These are phyloP conservation scores for Gliomastix tumulicola DNA, from an alignment of 2,329 filamentous ascomycete genomes.

Conservation along the genomic window DNA sequence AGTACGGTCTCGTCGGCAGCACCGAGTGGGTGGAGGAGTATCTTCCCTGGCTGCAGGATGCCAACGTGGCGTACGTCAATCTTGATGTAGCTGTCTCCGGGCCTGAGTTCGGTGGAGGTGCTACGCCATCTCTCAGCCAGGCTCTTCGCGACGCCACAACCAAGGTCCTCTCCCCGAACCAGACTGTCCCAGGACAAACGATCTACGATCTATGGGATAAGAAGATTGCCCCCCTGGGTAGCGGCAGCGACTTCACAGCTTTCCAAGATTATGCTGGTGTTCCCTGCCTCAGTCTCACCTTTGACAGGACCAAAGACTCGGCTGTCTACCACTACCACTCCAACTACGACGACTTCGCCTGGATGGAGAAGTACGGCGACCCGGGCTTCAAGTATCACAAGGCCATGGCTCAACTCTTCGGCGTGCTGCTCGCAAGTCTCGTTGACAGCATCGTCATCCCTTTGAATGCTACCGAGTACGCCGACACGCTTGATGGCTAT, in stretches of 20 bases:
- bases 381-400: conserved; percentile 58
- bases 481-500: conserved; percentile 44
- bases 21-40: conserved; percentile 94
- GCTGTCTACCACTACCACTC: conserved; percentile 78
- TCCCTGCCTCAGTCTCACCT: conserved; percentile 58
- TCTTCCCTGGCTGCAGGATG: conserved; percentile 67
- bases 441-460: conserved; percentile 55
- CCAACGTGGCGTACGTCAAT: conserved; percentile 78
- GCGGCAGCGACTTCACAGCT: conserved; percentile 67
- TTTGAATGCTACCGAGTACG: conserved; percentile 60
- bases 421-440: conserved; percentile 53
- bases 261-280: conserved; percentile 69
- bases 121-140: conserved; percentile 70
- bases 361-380: conserved; percentile 81
- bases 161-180: conserved; percentile 64
- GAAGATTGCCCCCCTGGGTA: conserved; percentile 58
- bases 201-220: conserved; percentile 63
- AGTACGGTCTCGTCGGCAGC: conserved; percentile 79
- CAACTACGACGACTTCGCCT: conserved; percentile 86
- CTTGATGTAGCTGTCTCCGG: conserved; percentile 70
- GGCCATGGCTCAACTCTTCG: conserved; percentile 59
- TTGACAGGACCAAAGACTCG: conserved; percentile 32
- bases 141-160: conserved; percentile 61
- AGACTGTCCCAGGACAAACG: conserved; percentile 65
- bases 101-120: conserved; percentile 53